A percentile compares a stretch with the other conserved stretches of the same genome.
Conservation (phyloP, 2,329 filamentous ascomycete species). For the Biscogniauxia sp. region DNA sequence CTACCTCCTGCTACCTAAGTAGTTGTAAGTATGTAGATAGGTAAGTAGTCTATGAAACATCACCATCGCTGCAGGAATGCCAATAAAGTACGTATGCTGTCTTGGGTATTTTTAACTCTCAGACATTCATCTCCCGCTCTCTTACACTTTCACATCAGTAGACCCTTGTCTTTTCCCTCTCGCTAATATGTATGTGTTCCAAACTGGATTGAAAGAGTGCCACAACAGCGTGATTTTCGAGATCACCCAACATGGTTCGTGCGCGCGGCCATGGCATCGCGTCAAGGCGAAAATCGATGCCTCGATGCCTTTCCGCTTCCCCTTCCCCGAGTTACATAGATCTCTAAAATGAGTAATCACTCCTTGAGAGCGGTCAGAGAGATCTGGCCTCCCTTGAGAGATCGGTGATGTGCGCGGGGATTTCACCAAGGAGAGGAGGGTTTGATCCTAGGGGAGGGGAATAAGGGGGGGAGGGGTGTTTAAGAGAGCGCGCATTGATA, state of each 20-base stretch:
- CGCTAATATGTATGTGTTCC: neutral
- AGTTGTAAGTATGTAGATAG: neutral
- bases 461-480: too few relatives aligned
- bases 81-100: neutral
- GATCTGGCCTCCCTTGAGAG: neutral
- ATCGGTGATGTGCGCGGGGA: neutral
- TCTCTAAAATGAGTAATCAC: neutral
- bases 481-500: neutral
- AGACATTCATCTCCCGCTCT: neutral
- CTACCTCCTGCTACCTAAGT: neutral
- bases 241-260: neutral
- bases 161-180: neutral
- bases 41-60: neutral
- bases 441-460: neutral
- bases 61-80: neutral
- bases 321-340: neutral
- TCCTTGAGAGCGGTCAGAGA: neutral
- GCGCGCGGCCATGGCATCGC: neutral
- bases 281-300: neutral
- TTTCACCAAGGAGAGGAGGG: neutral
- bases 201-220: neutral
- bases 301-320: too few relatives aligned
- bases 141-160: neutral
- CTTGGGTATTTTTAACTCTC: neutral
- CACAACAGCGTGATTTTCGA: neutral